These are phyloP conservation scores for Asterochloris erici DNA, from an alignment of 139 green algal genomes.

Conservation along the genomic window DNA sequence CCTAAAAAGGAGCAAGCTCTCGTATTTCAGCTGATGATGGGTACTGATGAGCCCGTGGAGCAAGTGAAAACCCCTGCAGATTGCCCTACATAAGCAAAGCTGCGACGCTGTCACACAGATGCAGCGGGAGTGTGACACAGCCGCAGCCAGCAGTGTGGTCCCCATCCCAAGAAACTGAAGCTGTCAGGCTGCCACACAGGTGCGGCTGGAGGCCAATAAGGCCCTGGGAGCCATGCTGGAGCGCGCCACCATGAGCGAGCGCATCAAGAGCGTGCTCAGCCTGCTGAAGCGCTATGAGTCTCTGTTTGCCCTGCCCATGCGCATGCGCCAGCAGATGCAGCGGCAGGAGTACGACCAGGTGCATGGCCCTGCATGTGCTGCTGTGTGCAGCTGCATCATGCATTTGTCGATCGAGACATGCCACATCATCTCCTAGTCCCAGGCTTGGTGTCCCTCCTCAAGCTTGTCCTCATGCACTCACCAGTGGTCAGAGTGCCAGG, in stretches of 20 bases:
- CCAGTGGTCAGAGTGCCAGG: not conserved
- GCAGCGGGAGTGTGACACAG: not conserved
- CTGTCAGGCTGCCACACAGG: constrained; percentile 20
- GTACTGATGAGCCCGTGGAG: too few species aligned
- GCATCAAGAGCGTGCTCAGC: constrained; percentile 48
- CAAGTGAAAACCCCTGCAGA: too few species aligned
- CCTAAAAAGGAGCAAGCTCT: too few species aligned
- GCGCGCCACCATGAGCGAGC: constrained; percentile 47
- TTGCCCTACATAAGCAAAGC: too few species aligned
- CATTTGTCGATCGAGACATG: not conserved
- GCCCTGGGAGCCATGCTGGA: constrained; percentile 57
- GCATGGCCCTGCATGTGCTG: not conserved
- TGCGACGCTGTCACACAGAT: too few species aligned
- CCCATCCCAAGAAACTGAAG: constrained; percentile 8
- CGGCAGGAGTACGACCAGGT: constrained; percentile 47
- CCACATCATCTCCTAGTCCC: not conserved
- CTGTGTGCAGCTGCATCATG: not conserved
- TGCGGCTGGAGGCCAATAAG: constrained; percentile 28
- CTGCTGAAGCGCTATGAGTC: constrained; percentile 64
- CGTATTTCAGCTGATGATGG: too few species aligned
- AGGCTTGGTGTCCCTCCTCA: too few species aligned
- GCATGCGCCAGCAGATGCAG: constrained; percentile 41
- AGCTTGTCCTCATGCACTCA: not conserved
- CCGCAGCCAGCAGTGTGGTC: constrained; percentile 3
- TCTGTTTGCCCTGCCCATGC: constrained; percentile 56